Conservation (phyloP, 768 basidiomycete genomes). For the Floccularia luteovirens region DNA sequence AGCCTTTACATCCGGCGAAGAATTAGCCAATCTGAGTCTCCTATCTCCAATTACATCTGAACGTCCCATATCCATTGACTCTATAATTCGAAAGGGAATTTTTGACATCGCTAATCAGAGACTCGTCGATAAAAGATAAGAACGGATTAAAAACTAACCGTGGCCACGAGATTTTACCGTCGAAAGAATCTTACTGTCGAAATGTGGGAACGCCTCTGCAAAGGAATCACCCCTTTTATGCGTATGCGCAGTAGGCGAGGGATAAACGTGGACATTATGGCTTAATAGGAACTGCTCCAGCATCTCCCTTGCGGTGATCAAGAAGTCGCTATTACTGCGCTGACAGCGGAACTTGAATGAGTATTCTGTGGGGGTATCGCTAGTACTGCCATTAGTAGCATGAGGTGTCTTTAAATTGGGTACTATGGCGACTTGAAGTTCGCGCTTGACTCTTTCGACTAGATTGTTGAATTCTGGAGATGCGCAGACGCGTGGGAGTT, state of each 20-base stretch:
- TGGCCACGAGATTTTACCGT: conserved; percentile 65
- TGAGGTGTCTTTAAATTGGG: conserved; percentile 62
- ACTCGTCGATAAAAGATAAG: conserved; percentile 3
- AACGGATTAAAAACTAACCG: conserved; percentile 23
- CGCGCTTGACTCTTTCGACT: conserved; percentile 86
- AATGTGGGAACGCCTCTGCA: conserved; percentile 93
- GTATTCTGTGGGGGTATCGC: conserved; percentile 62
- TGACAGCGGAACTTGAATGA: conserved; percentile 97
- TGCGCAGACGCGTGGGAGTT: conserved; percentile 66
- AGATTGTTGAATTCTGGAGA: conserved; percentile 83
- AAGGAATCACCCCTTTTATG: conserved; percentile 90
- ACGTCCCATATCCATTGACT: conserved; percentile 72
- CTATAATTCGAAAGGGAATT: conserved; percentile 37
- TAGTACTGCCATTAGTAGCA: conserved; percentile 35
- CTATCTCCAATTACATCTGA: conserved; percentile 66
- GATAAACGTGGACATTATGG: conserved; percentile 79
- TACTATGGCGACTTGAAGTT: conserved; percentile 85
- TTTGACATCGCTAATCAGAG: conserved; percentile 1
- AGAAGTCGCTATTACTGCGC: conserved; percentile 89
- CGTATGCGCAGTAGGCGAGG: conserved; percentile 67
- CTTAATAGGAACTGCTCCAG: conserved; percentile 86
- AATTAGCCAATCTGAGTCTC: conserved; percentile 75
- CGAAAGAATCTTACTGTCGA: conserved; percentile 89
- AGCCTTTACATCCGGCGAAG: conserved; percentile 93
- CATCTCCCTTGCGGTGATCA: conserved; percentile 85